phyloP scores from a whole-genome alignment of 306 rosid species.

The Dicorynia guianensis region DNA sequence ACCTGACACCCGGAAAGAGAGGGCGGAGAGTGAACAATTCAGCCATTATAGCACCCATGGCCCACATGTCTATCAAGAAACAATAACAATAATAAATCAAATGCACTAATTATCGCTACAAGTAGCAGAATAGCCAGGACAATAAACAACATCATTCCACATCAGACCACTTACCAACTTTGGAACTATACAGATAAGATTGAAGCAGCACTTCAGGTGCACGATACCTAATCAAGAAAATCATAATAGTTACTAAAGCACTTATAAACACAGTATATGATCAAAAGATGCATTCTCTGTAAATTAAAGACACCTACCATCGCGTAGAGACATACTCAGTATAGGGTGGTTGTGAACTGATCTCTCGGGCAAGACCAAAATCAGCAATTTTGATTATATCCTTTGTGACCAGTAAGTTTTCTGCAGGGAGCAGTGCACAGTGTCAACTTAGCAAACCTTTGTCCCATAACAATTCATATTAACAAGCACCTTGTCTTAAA shows the following conservation, averaged over 20 bases:
- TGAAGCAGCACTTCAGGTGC: constrained; percentile 99
- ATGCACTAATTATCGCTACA: constrained; percentile 7
- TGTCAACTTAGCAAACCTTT: constrained; percentile 25
- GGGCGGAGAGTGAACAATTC: constrained; percentile 94
- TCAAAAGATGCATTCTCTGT: not conserved
- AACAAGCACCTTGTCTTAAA: not conserved
- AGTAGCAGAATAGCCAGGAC: not conserved
- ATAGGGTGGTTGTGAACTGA: constrained; percentile 85
- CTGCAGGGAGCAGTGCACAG: constrained; percentile 47
- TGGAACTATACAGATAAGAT: constrained; percentile 76
- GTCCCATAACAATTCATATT: constrained; percentile 16
- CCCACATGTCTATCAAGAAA: constrained; percentile 87
- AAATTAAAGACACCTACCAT: constrained; percentile 64
- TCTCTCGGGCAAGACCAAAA: constrained; percentile 97
- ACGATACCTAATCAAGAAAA: constrained; percentile 77
- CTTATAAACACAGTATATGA: constrained; percentile 6
- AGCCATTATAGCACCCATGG: constrained; percentile 99
- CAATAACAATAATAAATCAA: constrained; percentile 13
- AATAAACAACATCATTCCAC: constrained; percentile 17
- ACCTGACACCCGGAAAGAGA: constrained; percentile 93
- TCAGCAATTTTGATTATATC: constrained; percentile 88
- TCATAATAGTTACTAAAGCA: constrained; percentile 15
- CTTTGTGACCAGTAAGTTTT: constrained; percentile 87
- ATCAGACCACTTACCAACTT: constrained; percentile 81
- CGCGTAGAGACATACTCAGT: constrained; percentile 96